Conservation (phyloP, 2,329 filamentous ascomycete genomes). For the Volutella citrinella region DNA sequence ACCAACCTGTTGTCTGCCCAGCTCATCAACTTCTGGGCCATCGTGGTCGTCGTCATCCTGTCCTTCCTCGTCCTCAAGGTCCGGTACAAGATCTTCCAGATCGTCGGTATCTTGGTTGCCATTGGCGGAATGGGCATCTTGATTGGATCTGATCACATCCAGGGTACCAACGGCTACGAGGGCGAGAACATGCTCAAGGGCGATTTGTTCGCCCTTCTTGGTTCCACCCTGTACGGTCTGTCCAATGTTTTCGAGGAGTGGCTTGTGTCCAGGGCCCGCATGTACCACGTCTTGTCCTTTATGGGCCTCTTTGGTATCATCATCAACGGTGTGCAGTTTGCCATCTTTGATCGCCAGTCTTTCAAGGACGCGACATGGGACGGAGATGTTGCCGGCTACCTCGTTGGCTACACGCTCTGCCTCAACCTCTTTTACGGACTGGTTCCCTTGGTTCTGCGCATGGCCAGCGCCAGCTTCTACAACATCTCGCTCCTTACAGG, state of each 20-base stretch:
- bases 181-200: constrained; percentile 78
- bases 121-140: constrained; percentile 88
- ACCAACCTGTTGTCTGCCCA: constrained; percentile 91
- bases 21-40: constrained; percentile 98
- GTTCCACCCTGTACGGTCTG: constrained; percentile 87
- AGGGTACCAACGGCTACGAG: constrained; percentile 65
- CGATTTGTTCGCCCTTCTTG: constrained; percentile 85
- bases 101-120: constrained; percentile 83
- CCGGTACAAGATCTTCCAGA: constrained; percentile 84
- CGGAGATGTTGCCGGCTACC: constrained; percentile 69
- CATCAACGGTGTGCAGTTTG: constrained; percentile 88
- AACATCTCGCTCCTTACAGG: constrained; percentile 91
- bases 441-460: constrained; percentile 82
- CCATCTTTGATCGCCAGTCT: constrained; percentile 80
- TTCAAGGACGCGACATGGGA: constrained; percentile 67
- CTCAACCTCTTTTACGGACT: constrained; percentile 84
- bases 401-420: constrained; percentile 85
- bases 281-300: constrained; percentile 93
- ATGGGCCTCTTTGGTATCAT: constrained; percentile 82
- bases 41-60: constrained; percentile 83
- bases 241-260: constrained; percentile 93
- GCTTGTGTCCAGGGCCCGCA: constrained; percentile 78
- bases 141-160: constrained; percentile 83
- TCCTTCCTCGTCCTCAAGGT: constrained; percentile 82
- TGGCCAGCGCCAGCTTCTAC: constrained; percentile 90